Evolutionary conservation across 108 stramenopile species (phyloP).

Genomic region (Skeletonema menzelii): DNA sequence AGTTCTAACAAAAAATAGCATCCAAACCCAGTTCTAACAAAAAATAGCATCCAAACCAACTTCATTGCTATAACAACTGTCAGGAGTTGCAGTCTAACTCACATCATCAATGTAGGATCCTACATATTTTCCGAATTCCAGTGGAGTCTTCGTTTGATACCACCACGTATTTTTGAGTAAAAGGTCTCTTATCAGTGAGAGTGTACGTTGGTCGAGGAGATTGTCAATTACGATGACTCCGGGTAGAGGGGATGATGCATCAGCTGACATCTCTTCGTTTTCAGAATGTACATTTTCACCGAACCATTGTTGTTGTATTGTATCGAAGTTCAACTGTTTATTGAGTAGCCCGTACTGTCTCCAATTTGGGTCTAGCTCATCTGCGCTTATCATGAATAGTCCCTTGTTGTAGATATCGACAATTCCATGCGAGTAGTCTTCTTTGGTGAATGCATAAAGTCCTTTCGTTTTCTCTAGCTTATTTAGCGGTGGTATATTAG

Average conservation of each 20-base stretch:
- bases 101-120: slow-evolving; percentile 80
- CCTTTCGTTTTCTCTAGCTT: slow-evolving; percentile 48
- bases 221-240: slow-evolving; percentile 36
- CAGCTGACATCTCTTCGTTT: background rate
- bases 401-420: slow-evolving; percentile 60
- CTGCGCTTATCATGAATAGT: slow-evolving; percentile 37
- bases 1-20: too few relatives aligned
- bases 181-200: slow-evolving; percentile 20
- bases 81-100: too few relatives aligned
- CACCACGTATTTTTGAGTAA: slow-evolving; percentile 37
- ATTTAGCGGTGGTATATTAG: slow-evolving; percentile 52
- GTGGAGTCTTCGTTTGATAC: slow-evolving; percentile 75
- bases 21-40: too few relatives aligned
- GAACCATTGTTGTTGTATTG: slow-evolving; percentile 28
- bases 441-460: slow-evolving; percentile 56
- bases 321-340: slow-evolving; percentile 23
- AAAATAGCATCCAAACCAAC: too few relatives aligned
- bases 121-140: slow-evolving; percentile 62
- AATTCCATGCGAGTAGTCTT: slow-evolving; percentile 51
- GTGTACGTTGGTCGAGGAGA: slow-evolving; percentile 15
- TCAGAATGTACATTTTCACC: background rate
- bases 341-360: slow-evolving; percentile 10
- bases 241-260: background rate
- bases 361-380: slow-evolving; percentile 42
- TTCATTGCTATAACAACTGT: too few relatives aligned